Percentiles rank a stretch among this genome's conserved stretches.
These are phyloP conservation scores for Boletus reticulatus DNA, from an alignment of 768 basidiomycete species.

Conservation along the genomic window DNA sequence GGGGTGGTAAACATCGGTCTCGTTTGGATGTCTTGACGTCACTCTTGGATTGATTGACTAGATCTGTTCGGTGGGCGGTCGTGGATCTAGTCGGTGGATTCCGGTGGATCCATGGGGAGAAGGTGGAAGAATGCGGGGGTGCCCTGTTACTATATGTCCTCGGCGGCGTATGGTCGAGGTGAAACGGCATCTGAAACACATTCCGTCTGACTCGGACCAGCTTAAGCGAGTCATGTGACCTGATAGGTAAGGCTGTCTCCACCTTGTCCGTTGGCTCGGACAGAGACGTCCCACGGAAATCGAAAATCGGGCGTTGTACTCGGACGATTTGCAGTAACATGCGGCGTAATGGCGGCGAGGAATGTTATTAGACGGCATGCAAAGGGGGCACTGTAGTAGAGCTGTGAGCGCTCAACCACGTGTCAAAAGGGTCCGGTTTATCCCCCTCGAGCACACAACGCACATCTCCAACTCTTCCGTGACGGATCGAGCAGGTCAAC, in stretches of 20 bases:
- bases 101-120: not conserved
- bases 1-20: slow-evolving; percentile 30
- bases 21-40: not conserved
- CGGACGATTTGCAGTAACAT: not conserved
- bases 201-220: not conserved
- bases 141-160: not conserved
- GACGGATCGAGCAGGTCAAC: not conserved
- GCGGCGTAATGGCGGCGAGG: not conserved
- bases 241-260: no score
- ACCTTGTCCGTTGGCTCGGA: no score
- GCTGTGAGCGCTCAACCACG: not conserved
- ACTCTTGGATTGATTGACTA: not conserved
- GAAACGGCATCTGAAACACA: not conserved
- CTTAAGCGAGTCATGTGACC: not conserved
- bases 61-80: not conserved
- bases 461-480: not conserved
- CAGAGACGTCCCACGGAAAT: not conserved
- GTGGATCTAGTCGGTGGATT: not conserved
- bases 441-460: not conserved
- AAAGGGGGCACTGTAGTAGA: no score
- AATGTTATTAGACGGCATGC: no score
- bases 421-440: not conserved
- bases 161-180: no score
- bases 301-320: not conserved
- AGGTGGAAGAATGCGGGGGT: not conserved